A percentile compares a stretch with the other conserved stretches of the same genome.
Evolutionary conservation across 83 land plant genomes (phyloP).

Genomic region (Picea abies): DNA sequence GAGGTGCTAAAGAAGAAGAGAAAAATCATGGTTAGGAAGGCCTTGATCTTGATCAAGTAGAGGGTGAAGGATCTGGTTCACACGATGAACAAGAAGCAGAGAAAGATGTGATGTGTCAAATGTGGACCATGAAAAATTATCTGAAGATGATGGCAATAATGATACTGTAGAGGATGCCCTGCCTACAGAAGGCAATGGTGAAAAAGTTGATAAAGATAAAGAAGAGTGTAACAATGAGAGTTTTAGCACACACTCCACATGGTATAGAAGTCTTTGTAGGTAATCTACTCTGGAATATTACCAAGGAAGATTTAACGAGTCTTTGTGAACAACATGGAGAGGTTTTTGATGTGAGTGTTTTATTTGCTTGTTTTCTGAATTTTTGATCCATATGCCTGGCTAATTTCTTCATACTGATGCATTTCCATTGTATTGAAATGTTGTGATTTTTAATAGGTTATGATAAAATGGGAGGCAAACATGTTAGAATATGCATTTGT

Average conservation of each 20-base stretch:
- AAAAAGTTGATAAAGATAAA: constrained; percentile 37
- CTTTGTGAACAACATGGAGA: constrained; percentile 80
- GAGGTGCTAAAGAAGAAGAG: constrained; percentile 48
- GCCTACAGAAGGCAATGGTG: constrained; percentile 33
- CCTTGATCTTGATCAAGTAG: constrained; percentile 42
- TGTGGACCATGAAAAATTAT: not conserved
- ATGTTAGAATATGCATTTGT: constrained; percentile 86
- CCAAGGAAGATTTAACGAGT: constrained; percentile 76
- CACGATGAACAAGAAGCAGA: constrained; percentile 29
- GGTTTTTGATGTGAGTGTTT: constrained; percentile 63
- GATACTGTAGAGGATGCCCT: constrained; percentile 23
- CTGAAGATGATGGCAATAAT: constrained; percentile 7
- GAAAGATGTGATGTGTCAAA: constrained; percentile 23
- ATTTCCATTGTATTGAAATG: not conserved
- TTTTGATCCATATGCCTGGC: not conserved
- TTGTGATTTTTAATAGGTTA: constrained; percentile 12
- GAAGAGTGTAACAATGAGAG: constrained; percentile 44
- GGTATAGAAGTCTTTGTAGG: constrained; percentile 93
- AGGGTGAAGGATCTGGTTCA: constrained; percentile 29
- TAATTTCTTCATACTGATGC: not conserved
- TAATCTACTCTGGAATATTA: constrained; percentile 56
- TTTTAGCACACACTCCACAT: constrained; percentile 86
- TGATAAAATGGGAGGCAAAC: constrained; percentile 66
- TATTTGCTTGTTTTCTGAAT: not conserved
- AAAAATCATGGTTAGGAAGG: constrained; percentile 31